Evolutionary conservation across 257 asterid species (phyloP), one percentile per base, ranked within the genome.

Genomic region (Przewalskia tangutica): DNA sequence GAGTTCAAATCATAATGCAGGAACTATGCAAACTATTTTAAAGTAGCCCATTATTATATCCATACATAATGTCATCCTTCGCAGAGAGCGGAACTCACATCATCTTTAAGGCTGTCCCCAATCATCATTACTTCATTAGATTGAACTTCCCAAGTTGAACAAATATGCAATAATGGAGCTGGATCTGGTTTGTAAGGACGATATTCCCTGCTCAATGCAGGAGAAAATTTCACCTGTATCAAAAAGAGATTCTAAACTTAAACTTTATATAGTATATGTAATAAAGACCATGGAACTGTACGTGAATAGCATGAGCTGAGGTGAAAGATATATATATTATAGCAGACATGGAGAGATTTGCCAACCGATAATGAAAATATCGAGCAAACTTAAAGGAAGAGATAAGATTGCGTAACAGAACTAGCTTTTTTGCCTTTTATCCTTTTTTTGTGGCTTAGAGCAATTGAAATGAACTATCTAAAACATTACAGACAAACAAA

Each of bases 61-160:
- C 4, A 32, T 12, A 13, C 79, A 18, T 48, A 58, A 13, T 8
- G 48, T 5, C 71, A 44, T 10, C 42, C 46, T 13, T 20, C 1
- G 13, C 0, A 1, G 17, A 20, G 18, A 71, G 40, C 40, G 77
- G 58, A 42, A 82, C 97, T 90, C 89, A 92, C 99, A 58, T 95
- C 98, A 83, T 95, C 99, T 85, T 93, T 93, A 56, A 92, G 95
- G 82, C 99, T 95, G 79, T 95, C 98, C 8, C 99, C 99, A n/a
- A 95, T 84, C 99, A 95, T 95, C 90, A 95, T 88, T 51, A 95
- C 97, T 90, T 95, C 99, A 81, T 86, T 82, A 16, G 99, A 89
- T 68, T 88, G 93, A 71, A 93, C 77, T 4, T 83, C 91, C 99
- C 99, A 95, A 27, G 82, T 83, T 10, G 94, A 80, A 85, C 99